Conservation (phyloP, 2,329 filamentous ascomycete genomes). For the Parafenestella ontariensis region DNA sequence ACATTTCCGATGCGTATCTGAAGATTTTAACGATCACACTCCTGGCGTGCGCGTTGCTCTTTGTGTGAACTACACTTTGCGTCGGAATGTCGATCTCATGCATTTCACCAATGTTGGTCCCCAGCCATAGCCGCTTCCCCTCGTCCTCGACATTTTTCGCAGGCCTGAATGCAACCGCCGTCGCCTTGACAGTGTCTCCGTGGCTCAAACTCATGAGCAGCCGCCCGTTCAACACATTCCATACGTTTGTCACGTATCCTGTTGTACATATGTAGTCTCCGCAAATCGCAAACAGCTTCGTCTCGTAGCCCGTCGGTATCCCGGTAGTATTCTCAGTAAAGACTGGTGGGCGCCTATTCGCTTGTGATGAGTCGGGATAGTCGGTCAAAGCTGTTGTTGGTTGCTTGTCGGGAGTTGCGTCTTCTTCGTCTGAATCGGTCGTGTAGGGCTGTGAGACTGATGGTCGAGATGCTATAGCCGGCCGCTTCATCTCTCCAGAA, state of each 20-base stretch:
- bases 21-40: slow-evolving; percentile 84
- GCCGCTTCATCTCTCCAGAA: slow-evolving; percentile 42
- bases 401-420: slow-evolving; percentile 54
- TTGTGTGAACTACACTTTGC: slow-evolving; percentile 73
- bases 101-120: slow-evolving; percentile 85
- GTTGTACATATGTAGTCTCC: slow-evolving; percentile 87
- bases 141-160: slow-evolving; percentile 79
- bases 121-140: slow-evolving; percentile 84
- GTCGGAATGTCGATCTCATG: slow-evolving; percentile 84
- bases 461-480: slow-evolving; percentile 21
- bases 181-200: slow-evolving; percentile 82
- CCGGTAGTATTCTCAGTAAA: slow-evolving; percentile 75
- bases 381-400: slow-evolving; percentile 63
- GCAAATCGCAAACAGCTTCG: slow-evolving; percentile 84
- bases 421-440: slow-evolving; percentile 60
- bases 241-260: slow-evolving; percentile 85
- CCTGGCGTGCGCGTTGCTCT: slow-evolving; percentile 75
- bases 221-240: slow-evolving; percentile 84
- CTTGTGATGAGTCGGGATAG: slow-evolving; percentile 83
- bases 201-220: slow-evolving; percentile 81
- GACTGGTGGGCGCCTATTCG: slow-evolving; percentile 82
- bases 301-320: slow-evolving; percentile 85
- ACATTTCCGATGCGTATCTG: slow-evolving; percentile 86
- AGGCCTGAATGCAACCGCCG: slow-evolving; percentile 85
- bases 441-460: slow-evolving; percentile 31